Evolutionary conservation across 352 stramenopile species (phyloP).

Genomic region (Pseudoperonospora humuli): DNA sequence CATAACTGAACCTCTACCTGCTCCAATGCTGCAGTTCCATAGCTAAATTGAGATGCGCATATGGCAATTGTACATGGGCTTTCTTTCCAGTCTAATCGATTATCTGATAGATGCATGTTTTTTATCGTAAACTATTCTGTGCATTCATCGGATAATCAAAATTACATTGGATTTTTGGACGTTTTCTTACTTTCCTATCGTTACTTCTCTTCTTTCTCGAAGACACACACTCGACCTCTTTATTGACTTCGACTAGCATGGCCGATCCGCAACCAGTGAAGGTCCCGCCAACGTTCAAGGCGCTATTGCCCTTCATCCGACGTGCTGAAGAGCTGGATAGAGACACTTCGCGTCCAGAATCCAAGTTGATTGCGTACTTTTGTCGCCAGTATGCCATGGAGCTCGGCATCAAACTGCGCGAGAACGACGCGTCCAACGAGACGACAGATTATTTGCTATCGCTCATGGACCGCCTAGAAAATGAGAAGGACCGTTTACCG

Average conservation of each 20-base stretch:
- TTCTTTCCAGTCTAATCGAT: no score
- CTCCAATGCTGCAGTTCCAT: conserved; percentile 15
- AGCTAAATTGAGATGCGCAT: not conserved
- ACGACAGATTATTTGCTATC: conserved; percentile 84
- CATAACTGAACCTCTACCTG: conserved; percentile 57
- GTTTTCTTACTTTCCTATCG: not conserved
- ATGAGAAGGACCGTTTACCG: conserved; percentile 86
- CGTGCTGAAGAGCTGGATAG: conserved; percentile 93
- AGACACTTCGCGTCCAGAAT: conserved; percentile 85
- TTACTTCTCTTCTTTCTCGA: not conserved
- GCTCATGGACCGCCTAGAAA: conserved; percentile 89
- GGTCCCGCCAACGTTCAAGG: conserved; percentile 91
- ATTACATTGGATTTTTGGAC: conserved; percentile 2
- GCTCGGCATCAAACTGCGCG: conserved; percentile 79
- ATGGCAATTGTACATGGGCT: no score
- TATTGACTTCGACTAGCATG: conserved; percentile 22
- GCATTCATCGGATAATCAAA: no score
- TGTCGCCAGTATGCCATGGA: conserved; percentile 86
- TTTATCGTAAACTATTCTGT: not conserved
- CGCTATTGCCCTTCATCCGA: conserved; percentile 89
- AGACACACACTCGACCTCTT: not conserved
- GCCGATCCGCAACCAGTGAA: conserved; percentile 48
- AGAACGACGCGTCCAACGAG: conserved; percentile 67
- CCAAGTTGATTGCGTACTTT: conserved; percentile 94
- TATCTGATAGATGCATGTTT: no score